These are phyloP conservation scores for Fusarium coicis DNA, from an alignment of 2,329 filamentous ascomycete species.

Conservation along the genomic window DNA sequence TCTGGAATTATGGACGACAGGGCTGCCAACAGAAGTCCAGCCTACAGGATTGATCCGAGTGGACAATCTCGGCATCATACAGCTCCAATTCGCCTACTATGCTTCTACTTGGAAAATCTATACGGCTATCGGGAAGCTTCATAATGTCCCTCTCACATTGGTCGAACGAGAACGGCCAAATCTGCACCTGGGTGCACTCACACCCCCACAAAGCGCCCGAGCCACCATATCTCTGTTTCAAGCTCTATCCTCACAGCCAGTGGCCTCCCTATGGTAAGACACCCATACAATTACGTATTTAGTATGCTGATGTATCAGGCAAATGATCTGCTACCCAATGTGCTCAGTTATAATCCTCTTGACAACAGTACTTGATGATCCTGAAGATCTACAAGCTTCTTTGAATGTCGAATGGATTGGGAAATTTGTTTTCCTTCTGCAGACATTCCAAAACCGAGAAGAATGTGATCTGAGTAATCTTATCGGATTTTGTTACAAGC, in stretches of 20 bases:
- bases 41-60: background rate
- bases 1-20: background rate
- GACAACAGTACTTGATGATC: accelerated
- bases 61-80: background rate
- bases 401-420: background rate
- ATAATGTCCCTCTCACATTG: background rate
- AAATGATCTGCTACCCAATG: background rate
- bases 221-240: background rate
- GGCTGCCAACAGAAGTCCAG: background rate
- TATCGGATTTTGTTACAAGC: background rate
- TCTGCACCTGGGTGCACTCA: background rate
- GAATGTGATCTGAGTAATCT: background rate
- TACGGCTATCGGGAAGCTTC: background rate
- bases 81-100: background rate
- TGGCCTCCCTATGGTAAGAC: background rate
- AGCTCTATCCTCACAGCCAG: background rate
- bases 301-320: background rate
- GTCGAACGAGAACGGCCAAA: background rate
- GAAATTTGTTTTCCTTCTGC: background rate
- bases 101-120: background rate
- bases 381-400: accelerated
- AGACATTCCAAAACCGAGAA: background rate
- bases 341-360: background rate
- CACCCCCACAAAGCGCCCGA: background rate
- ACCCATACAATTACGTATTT: accelerated